phyloP scores from a whole-genome alignment of 176 grass and related monocot genomes.

The Aegilops tauschii region DNA sequence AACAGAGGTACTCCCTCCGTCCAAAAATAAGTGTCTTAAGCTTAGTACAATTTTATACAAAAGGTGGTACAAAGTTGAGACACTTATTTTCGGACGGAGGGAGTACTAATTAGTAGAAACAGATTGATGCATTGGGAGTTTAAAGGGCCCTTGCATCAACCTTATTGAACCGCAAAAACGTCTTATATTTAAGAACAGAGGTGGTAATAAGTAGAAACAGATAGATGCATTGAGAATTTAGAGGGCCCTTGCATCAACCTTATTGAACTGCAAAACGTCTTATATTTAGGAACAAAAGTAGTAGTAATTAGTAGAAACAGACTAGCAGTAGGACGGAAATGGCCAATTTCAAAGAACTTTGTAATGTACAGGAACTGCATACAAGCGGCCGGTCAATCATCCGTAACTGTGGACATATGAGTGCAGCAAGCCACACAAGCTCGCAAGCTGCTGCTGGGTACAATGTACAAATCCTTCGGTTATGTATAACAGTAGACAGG shows the following conservation, averaged over 20 bases:
- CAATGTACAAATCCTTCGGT: conserved; percentile 46
- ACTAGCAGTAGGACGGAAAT: not conserved
- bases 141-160: not conserved
- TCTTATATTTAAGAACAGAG: too few relatives aligned
- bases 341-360: conserved; percentile 21
- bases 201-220: not conserved
- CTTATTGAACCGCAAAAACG: not conserved
- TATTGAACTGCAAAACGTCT: not conserved
- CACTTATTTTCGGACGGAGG: too few relatives aligned
- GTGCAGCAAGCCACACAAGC: conserved; percentile 37
- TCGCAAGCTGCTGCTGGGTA: conserved; percentile 31
- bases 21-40: too few relatives aligned
- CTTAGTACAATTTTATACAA: too few relatives aligned
- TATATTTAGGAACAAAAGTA: too few relatives aligned
- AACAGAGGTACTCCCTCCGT: not conserved
- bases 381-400: conserved; percentile 34
- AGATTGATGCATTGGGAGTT: not conserved
- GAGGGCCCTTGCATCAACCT: not conserved
- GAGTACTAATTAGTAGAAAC: not conserved
- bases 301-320: not conserved
- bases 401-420: conserved; percentile 25
- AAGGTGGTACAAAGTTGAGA: too few relatives aligned
- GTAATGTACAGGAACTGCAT: conserved; percentile 47
- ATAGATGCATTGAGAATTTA: not conserved
- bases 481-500: conserved; percentile 30